These are phyloP conservation scores for Kodamaea neixiangensis DNA, from an alignment of 805 yeast genomes.

Conservation along the genomic window DNA sequence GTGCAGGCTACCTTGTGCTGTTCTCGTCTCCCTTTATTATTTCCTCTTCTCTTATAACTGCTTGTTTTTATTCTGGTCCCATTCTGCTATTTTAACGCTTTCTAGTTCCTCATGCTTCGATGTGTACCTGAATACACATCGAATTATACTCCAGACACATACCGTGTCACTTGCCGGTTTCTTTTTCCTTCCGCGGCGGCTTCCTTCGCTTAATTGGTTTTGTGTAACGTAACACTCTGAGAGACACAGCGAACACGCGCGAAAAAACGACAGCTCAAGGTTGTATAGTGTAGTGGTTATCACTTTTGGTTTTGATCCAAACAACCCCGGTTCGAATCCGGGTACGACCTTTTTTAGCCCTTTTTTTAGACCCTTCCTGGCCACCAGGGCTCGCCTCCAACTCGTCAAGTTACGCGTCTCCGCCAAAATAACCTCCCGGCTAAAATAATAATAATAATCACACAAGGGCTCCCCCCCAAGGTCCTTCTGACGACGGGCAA, in stretches of 20 bases:
- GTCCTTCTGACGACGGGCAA: neutral
- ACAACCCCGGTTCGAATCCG: slow-evolving; percentile 86
- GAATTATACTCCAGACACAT: neutral
- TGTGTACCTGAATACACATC: neutral
- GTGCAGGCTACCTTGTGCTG: neutral
- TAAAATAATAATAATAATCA: neutral
- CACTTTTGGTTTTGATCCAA: slow-evolving; percentile 81
- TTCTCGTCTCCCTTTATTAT: neutral
- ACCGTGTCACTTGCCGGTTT: neutral
- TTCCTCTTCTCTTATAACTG: neutral
- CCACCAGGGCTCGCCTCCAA: neutral
- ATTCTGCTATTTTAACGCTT: neutral
- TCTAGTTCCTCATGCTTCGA: neutral
- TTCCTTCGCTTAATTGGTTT: too few species aligned
- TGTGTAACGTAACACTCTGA: too few species aligned
- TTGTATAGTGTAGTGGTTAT: slow-evolving; percentile 78
- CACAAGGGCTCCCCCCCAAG: neutral
- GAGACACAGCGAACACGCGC: too few species aligned
- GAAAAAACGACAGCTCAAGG: slow-evolving; percentile 17
- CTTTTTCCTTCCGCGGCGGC: neutral
- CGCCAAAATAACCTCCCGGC: neutral
- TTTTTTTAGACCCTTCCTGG: neutral
- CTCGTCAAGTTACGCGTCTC: neutral
- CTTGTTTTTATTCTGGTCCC: neutral
- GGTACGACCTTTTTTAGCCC: slow-evolving; percentile 63